A percentile compares a stretch with the other conserved stretches of the same genome.
phyloP scores from a whole-genome alignment of 805 yeast species.

The Starmerella riodocensis region DNA sequence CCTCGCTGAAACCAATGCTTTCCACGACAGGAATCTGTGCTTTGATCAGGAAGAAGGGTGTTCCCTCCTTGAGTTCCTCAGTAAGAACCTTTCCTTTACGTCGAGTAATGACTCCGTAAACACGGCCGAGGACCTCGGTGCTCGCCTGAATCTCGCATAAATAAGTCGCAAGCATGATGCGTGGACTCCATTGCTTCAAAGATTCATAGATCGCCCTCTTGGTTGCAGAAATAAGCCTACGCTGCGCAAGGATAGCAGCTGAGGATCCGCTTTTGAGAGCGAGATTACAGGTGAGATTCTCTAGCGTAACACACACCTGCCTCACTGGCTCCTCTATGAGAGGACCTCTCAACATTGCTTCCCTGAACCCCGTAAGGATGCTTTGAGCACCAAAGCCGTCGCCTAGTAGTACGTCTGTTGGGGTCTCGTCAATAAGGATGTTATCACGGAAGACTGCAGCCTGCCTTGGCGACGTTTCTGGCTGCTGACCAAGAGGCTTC shows the following conservation, averaged over 20 bases:
- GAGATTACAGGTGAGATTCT: background rate
- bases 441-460: constrained; percentile 6
- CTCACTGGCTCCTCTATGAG: constrained; percentile 76
- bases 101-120: constrained; percentile 82
- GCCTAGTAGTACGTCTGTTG: constrained; percentile 1
- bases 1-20: constrained; percentile 94
- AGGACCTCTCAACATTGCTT: constrained; percentile 77
- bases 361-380: constrained; percentile 69
- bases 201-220: constrained; percentile 60
- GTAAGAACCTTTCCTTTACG: constrained; percentile 73
- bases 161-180: constrained; percentile 85
- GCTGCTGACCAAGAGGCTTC: constrained; percentile 16
- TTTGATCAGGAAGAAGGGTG: constrained; percentile 80
- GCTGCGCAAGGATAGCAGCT: constrained; percentile 27
- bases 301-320: constrained; percentile 38
- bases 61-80: constrained; percentile 97
- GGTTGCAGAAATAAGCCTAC: constrained; percentile 59
- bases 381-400: constrained; percentile 23
- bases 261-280: constrained; percentile 20
- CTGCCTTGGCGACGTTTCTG: background rate
- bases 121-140: constrained; percentile 88
- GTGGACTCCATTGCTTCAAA: constrained; percentile 71
- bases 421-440: constrained; percentile 13
- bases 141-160: constrained; percentile 91
- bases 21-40: constrained; percentile 87